Percentiles rank a stretch among this genome's conserved stretches.
Evolutionary conservation across 2,329 filamentous ascomycete species (phyloP).

Genomic region (Curvularia hawaiiensis): DNA sequence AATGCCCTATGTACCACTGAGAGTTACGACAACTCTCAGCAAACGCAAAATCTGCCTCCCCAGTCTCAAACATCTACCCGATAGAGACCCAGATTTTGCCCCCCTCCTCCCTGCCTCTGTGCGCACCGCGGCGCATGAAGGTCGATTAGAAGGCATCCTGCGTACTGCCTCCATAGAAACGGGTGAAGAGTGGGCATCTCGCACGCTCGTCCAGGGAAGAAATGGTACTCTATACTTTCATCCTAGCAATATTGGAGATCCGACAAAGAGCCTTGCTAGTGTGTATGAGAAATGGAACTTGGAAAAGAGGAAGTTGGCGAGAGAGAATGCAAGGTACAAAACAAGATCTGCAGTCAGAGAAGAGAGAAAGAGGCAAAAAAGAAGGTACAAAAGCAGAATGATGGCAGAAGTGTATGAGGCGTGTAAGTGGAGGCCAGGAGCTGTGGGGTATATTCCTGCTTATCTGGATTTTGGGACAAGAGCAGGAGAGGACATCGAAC

Average conservation of each 20-base stretch:
- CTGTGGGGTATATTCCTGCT: conserved; percentile 33
- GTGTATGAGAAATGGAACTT: conserved; percentile 28
- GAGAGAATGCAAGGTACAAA: conserved; percentile 4
- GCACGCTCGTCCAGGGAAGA: conserved; percentile 35
- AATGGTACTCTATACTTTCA: conserved; percentile 39
- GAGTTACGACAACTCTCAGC: conserved; percentile 28
- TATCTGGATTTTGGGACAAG: conserved; percentile 28
- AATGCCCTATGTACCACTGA: conserved; percentile 32
- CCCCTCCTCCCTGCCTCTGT: conserved; percentile 24
- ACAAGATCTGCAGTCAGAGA: not conserved
- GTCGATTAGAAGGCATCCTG: conserved; percentile 27
- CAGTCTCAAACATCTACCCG: conserved; percentile 23
- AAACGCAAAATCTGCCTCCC: conserved; percentile 34
- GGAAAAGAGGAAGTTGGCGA: conserved; percentile 11
- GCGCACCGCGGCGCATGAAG: conserved; percentile 32
- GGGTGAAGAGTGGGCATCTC: conserved; percentile 31
- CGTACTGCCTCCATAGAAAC: conserved; percentile 31
- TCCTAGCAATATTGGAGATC: conserved; percentile 14
- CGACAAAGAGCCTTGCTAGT: conserved; percentile 14
- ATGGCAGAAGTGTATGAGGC: conserved; percentile 30
- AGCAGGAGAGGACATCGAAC: not conserved
- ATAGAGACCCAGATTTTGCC: conserved; percentile 28
- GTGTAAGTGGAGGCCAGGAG: conserved; percentile 23
- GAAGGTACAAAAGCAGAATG: conserved; percentile 18
- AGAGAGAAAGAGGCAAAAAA: conserved; percentile 15